Base-by-base conservation (phyloP, 2,329 filamentous ascomycete species). In the Aspergillus neoniger region DNA sequence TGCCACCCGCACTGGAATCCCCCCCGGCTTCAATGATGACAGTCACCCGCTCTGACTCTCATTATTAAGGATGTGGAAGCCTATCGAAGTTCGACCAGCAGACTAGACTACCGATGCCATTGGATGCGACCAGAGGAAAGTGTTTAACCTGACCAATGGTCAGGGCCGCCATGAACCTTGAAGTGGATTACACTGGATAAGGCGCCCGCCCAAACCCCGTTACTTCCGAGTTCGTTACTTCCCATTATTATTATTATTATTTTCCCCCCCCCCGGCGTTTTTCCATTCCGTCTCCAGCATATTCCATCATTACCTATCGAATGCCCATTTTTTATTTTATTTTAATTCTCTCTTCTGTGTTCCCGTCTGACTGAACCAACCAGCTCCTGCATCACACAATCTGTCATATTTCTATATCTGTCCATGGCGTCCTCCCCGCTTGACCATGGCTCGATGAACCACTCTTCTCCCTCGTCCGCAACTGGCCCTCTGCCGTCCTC, bases 201-300 rank as follows among this genome's bases (percentile, higher is more conserved):
- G 55, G 21, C 51, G 50, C 48, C 59, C 57, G 48, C 38, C 55
- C 51, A 62, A 66, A 63, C 53, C 52, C 71, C 70, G 71, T 69
- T 72, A 71, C 71, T 69, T 72, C 72, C 72, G 70, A 67, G 52
- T 60, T 58, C 59, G 32, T 36, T 36, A 36, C 32, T 36, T 1
- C 32, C 32, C 23, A 23, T 23, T 6, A 23, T 23, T 23, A 32
- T 32, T 32, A 32, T 32, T 32, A 32, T 32, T 32, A 15, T 30
- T 10, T 56, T 58, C 36, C 28, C 21, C 19, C 49, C 25, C 25
- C 41, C 49, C 38, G 38, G 43, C 32, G 38, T 47, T 55, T 54
- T 52, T 53, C 19, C 23, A 23, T 54, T 41, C 43, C 25, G 41
- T 15, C 41, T 54, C 55, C 30, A 32, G 54, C 23, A n/a, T 43